These are phyloP conservation scores for Annulohypoxylon nitens DNA, from an alignment of 495 filamentous ascomycete genomes.

Conservation along the genomic window DNA sequence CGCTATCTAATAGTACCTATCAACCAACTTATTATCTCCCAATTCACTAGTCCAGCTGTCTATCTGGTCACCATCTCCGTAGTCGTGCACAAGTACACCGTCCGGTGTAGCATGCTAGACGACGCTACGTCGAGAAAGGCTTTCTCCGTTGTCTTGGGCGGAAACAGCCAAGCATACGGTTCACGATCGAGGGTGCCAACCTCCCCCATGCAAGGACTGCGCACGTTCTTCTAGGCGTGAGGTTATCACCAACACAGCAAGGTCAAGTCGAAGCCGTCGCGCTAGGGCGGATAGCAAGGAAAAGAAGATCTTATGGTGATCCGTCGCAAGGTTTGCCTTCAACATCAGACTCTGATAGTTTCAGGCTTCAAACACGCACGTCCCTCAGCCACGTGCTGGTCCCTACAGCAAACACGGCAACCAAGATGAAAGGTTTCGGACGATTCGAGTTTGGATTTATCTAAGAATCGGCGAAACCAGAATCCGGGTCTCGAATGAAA, in stretches of 20 bases:
- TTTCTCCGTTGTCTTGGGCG: constrained; percentile 9
- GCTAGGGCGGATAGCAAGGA: constrained; percentile 14
- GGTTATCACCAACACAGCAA: constrained; percentile 31
- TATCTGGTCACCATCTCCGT: background rate
- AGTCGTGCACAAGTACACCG: constrained; percentile 7
- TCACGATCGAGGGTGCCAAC: constrained; percentile 23
- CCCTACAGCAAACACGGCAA: constrained; percentile 8
- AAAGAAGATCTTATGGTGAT: constrained; percentile 37
- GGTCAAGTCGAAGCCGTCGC: background rate
- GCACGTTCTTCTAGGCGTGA: constrained; percentile 30
- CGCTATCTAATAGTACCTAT: background rate
- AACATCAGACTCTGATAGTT: constrained; percentile 42
- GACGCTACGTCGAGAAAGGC: constrained; percentile 12
- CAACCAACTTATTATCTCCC: background rate
- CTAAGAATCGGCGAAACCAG: constrained; percentile 16
- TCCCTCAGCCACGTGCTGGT: constrained; percentile 38
- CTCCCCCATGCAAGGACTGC: background rate
- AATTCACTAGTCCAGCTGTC: background rate
- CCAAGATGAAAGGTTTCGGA: constrained; percentile 11
- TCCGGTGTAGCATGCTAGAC: background rate
- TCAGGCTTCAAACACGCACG: constrained; percentile 45
- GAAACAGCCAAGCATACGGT: constrained; percentile 20
- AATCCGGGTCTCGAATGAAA: constrained; percentile 13
- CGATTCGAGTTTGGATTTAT: constrained; percentile 22
- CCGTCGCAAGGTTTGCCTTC: constrained; percentile 37